phyloP scores from a whole-genome alignment of 2,329 filamentous ascomycete genomes.

The Tympanopsis confertula region DNA sequence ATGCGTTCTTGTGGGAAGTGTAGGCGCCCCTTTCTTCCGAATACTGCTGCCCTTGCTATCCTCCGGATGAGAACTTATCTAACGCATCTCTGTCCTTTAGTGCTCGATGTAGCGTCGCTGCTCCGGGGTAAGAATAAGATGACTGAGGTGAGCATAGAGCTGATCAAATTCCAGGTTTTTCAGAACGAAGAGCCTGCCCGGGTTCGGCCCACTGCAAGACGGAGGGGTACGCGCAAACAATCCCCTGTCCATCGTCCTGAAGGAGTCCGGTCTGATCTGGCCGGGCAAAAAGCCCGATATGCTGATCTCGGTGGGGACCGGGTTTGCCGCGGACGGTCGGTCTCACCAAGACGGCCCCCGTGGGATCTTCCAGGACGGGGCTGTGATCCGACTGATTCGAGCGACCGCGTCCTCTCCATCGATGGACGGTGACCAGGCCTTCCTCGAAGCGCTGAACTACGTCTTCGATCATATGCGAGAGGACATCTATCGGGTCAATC shows the following conservation, averaged over 20 bases:
- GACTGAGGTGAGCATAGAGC: neutral
- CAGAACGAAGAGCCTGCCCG: neutral
- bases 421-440: neutral
- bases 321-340: neutral
- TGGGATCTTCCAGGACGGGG: neutral
- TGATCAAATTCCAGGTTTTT: neutral
- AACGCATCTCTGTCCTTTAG: neutral
- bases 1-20: neutral
- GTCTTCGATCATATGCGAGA: neutral
- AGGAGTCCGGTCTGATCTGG: neutral
- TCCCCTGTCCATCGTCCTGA: neutral
- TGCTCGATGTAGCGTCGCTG: neutral
- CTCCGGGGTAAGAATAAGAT: neutral
- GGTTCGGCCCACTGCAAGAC: neutral
- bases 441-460: neutral
- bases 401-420: neutral
- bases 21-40: neutral
- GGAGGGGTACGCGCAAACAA: neutral
- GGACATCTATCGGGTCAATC: neutral
- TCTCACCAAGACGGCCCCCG: neutral
- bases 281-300: neutral
- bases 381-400: neutral
- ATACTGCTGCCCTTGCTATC: neutral
- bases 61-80: neutral
- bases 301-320: neutral